Percentiles rank a stretch among this genome's conserved stretches.
Evolutionary conservation across 2,329 filamentous ascomycete genomes (phyloP).

Genomic region (Botrytis hyacinthi): DNA sequence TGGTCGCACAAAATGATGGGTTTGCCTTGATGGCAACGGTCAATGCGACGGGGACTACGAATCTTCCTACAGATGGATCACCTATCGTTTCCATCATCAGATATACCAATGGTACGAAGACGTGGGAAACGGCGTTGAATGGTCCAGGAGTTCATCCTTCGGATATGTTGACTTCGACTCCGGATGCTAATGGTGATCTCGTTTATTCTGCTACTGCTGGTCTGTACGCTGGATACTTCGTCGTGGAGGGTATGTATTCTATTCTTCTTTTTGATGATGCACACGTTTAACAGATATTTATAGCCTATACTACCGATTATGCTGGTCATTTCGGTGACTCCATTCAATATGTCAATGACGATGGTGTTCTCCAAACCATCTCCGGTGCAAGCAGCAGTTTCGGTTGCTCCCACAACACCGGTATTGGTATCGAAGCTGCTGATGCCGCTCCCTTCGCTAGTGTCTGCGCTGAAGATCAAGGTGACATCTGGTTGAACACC

Average conservation of each 20-base stretch:
- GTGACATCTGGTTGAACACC: constrained; percentile 63
- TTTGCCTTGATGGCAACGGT: constrained; percentile 56
- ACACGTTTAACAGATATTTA: constrained; percentile 5
- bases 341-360: constrained; percentile 49
- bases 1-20: constrained; percentile 61
- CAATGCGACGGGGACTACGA: constrained; percentile 52
- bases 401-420: constrained; percentile 64
- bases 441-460: constrained; percentile 50
- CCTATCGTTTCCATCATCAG: constrained; percentile 59
- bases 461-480: constrained; percentile 51
- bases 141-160: constrained; percentile 52
- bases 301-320: constrained; percentile 51
- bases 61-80: constrained; percentile 48
- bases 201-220: constrained; percentile 56
- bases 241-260: constrained; percentile 48
- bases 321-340: constrained; percentile 57
- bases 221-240: constrained; percentile 61
- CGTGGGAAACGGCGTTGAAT: constrained; percentile 58
- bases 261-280: not conserved
- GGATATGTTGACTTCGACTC: constrained; percentile 46
- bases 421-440: constrained; percentile 60
- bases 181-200: constrained; percentile 61
- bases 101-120: constrained; percentile 53
- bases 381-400: constrained; percentile 50
- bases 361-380: constrained; percentile 52